Conservation (phyloP, 495 filamentous ascomycete genomes). For the Opeltia flavorubescens region DNA sequence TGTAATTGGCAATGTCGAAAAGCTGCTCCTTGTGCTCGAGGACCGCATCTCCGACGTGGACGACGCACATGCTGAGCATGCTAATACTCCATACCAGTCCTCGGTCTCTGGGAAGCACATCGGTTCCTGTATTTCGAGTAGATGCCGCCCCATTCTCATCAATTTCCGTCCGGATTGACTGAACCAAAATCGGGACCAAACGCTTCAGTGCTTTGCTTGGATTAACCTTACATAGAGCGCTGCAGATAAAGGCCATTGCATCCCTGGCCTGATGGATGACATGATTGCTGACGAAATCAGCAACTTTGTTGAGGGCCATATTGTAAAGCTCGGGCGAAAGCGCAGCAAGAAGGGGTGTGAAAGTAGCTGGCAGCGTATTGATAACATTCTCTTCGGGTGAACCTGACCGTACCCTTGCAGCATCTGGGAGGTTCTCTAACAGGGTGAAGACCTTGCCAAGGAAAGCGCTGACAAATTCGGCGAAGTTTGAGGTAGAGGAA, state of each 20-base stretch:
- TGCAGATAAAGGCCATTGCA: conserved; percentile 98
- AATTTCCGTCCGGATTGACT: conserved; percentile 90
- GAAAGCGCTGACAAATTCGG: conserved; percentile 80
- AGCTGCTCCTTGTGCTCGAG: conserved; percentile 77
- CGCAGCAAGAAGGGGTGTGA: conserved; percentile 79
- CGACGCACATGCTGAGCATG: conserved; percentile 95
- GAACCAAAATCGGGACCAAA: conserved; percentile 76
- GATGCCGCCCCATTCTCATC: conserved; percentile 95
- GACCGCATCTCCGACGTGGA: conserved; percentile 84
- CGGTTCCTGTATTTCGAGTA: conserved; percentile 80
- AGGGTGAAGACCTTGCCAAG: conserved; percentile 90
- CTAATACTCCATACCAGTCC: conserved; percentile 94
- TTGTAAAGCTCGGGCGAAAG: conserved; percentile 92
- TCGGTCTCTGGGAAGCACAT: conserved; percentile 84
- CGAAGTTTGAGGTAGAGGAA: conserved; percentile 89
- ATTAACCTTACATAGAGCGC: conserved; percentile 84
- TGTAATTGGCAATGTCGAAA: conserved; percentile 81
- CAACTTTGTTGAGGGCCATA: conserved; percentile 78
- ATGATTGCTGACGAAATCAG: conserved; percentile 84
- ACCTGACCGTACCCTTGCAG: conserved; percentile 68
- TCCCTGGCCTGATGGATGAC: conserved; percentile 95
- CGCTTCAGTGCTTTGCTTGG: conserved; percentile 82
- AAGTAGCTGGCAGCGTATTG: conserved; percentile 84
- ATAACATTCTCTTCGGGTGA: conserved; percentile 95
- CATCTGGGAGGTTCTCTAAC: conserved; percentile 87